phyloP scores from a whole-genome alignment of 2,329 filamentous ascomycete genomes.

The Hymenoscyphus fraxineus region DNA sequence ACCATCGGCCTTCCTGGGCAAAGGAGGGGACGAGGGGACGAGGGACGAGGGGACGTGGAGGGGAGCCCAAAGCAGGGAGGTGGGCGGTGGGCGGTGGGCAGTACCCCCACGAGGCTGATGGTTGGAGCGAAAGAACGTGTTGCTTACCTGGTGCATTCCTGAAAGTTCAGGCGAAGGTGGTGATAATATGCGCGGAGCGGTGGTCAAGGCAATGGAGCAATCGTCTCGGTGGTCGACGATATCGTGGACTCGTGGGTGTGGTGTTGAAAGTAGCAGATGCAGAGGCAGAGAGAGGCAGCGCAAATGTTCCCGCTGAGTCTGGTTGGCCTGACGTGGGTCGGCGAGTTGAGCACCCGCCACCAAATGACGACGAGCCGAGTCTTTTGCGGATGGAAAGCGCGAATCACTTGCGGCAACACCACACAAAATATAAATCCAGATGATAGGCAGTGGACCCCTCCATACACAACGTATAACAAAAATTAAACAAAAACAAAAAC shows the following conservation, averaged over 20 bases:
- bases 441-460: too few relatives aligned
- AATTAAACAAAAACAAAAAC: not conserved
- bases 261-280: constrained; percentile 11
- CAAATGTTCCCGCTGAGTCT: not conserved
- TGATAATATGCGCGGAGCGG: constrained; percentile 3
- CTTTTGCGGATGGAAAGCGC: not conserved
- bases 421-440: too few relatives aligned
- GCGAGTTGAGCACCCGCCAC: not conserved
- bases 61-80: not conserved
- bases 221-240: constrained; percentile 23
- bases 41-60: not conserved
- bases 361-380: not conserved
- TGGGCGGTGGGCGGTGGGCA: not conserved
- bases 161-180: constrained; percentile 18
- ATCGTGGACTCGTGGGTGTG: constrained; percentile 19
- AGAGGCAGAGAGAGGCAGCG: not conserved
- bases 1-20: not conserved
- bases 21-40: not conserved
- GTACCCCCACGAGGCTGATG: constrained; percentile 23
- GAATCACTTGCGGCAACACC: not conserved
- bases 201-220: constrained; percentile 1
- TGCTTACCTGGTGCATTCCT: constrained; percentile 36
- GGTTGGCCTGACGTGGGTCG: not conserved
- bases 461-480: not conserved
- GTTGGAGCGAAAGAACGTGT: constrained; percentile 6